phyloP scores from a whole-genome alignment of 2,329 filamentous ascomycete genomes.

The Calonectria pteridis region DNA sequence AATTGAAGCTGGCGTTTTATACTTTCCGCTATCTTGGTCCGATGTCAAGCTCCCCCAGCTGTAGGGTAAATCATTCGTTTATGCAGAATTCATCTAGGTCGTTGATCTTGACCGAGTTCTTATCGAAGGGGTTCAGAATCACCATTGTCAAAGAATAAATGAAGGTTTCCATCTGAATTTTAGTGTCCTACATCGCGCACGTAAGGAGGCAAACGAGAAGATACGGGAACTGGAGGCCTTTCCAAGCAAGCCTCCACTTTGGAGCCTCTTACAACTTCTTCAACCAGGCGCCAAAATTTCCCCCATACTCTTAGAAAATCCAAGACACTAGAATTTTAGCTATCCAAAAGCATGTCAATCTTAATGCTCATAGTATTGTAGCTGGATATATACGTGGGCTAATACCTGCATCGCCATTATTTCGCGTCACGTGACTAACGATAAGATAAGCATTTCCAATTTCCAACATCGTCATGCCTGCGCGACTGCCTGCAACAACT shows the following conservation, averaged over 20 bases:
- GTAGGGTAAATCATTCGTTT: neutral
- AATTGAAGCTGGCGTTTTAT: neutral
- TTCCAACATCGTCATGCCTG: constrained; percentile 39
- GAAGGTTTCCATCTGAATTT: too few relatives aligned
- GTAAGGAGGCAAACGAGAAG: too few relatives aligned
- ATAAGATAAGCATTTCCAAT: constrained; percentile 45
- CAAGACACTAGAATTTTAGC: too few relatives aligned
- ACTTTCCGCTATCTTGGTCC: neutral
- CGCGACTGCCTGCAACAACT: constrained; percentile 27
- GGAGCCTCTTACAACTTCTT: too few relatives aligned
- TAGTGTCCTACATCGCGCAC: too few relatives aligned
- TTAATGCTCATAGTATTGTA: too few relatives aligned
- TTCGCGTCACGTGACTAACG: constrained; percentile 43
- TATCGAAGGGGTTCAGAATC: neutral
- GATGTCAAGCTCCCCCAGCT: neutral
- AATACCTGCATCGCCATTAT: neutral
- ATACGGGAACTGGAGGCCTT: too few relatives aligned
- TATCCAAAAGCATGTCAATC: too few relatives aligned
- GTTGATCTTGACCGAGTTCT: neutral
- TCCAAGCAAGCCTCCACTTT: too few relatives aligned
- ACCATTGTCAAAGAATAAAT: neutral
- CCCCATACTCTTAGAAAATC: too few relatives aligned
- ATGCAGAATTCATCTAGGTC: neutral
- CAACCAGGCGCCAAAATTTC: too few relatives aligned
- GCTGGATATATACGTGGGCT: neutral